These are phyloP conservation scores for Chrysanthemum seticuspe DNA, from an alignment of 129 eudicot species.

Conservation along the genomic window DNA sequence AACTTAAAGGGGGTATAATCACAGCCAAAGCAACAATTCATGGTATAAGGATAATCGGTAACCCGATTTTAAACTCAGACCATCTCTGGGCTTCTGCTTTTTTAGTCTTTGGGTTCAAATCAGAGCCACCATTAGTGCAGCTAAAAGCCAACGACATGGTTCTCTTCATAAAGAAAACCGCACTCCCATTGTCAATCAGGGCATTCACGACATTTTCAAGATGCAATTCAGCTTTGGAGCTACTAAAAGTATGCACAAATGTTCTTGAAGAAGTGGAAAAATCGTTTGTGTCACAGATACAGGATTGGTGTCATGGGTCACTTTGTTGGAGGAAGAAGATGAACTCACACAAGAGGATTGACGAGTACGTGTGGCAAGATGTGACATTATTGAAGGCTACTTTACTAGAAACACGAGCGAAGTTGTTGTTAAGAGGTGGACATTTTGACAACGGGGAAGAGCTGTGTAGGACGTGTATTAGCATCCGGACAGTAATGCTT, in stretches of 20 bases:
- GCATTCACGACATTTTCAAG: slow-evolving; percentile 77
- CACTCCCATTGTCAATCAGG: slow-evolving; percentile 67
- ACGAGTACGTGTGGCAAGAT: slow-evolving; percentile 89
- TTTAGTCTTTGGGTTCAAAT: slow-evolving; percentile 83
- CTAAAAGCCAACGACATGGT: slow-evolving; percentile 80
- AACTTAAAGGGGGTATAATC: slow-evolving; percentile 47
- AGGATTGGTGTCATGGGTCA: slow-evolving; percentile 86
- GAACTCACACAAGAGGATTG: slow-evolving; percentile 60
- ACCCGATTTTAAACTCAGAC: slow-evolving; percentile 49
- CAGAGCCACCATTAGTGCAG: slow-evolving; percentile 87
- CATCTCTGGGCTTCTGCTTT: slow-evolving; percentile 93
- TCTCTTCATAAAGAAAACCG: slow-evolving; percentile 66
- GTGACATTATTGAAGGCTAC: slow-evolving; percentile 88
- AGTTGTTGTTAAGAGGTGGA: slow-evolving; percentile 78
- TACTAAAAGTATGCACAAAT: slow-evolving; percentile 81
- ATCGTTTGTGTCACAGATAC: slow-evolving; percentile 75
- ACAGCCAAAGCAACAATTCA: slow-evolving; percentile 70
- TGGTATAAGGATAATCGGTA: slow-evolving; percentile 59
- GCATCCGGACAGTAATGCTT: slow-evolving; percentile 92
- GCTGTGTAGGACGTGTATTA: slow-evolving; percentile 80
- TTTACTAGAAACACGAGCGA: slow-evolving; percentile 75
- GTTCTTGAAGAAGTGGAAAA: slow-evolving; percentile 91
- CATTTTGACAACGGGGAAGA: slow-evolving; percentile 85
- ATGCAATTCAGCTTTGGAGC: slow-evolving; percentile 82
- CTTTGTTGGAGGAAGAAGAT: slow-evolving; percentile 81